Conservation (phyloP, 2,329 filamentous ascomycete genomes). For the Claviceps sp. region DNA sequence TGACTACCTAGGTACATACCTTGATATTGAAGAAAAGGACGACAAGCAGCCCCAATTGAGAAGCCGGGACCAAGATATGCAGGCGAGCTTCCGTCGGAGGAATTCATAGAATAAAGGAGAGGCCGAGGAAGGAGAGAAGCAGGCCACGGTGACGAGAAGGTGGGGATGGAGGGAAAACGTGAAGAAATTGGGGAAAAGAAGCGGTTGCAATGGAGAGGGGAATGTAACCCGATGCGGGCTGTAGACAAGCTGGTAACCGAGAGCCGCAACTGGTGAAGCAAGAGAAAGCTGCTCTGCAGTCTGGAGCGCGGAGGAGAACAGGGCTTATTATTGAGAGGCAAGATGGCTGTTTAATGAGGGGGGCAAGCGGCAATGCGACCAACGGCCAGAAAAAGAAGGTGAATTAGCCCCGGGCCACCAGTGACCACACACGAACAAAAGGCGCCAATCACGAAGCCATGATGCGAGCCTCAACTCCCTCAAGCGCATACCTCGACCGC, state of each 20-base stretch:
- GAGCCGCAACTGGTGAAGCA: not conserved
- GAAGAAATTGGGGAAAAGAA: not conserved
- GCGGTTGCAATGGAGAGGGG: constrained; percentile 3
- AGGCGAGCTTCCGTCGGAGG: constrained; percentile 33
- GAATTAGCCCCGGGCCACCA: constrained; percentile 4
- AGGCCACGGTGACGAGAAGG: not conserved
- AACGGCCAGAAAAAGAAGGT: constrained; percentile 8
- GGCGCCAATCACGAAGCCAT: constrained; percentile 6
- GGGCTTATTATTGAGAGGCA: not conserved
- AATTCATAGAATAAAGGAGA: not conserved
- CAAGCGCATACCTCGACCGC: not conserved
- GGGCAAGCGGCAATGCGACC: constrained; percentile 3
- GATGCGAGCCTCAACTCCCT: not conserved
- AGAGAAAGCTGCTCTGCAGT: not conserved
- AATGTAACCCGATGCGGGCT: constrained; percentile 5
- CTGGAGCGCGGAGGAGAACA: not conserved
- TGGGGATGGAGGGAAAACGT: not conserved
- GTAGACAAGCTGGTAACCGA: not conserved
- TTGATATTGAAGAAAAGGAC: not conserved
- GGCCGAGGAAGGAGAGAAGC: not conserved
- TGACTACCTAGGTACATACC: not conserved
- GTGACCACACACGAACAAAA: constrained; percentile 4
- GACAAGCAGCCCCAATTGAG: not conserved
- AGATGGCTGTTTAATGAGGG: constrained; percentile 1
- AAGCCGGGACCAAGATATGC: constrained; percentile 30